These are phyloP conservation scores for Ambrosiella cleistominuta DNA, from an alignment of 2,329 filamentous ascomycete species.

Conservation along the genomic window DNA sequence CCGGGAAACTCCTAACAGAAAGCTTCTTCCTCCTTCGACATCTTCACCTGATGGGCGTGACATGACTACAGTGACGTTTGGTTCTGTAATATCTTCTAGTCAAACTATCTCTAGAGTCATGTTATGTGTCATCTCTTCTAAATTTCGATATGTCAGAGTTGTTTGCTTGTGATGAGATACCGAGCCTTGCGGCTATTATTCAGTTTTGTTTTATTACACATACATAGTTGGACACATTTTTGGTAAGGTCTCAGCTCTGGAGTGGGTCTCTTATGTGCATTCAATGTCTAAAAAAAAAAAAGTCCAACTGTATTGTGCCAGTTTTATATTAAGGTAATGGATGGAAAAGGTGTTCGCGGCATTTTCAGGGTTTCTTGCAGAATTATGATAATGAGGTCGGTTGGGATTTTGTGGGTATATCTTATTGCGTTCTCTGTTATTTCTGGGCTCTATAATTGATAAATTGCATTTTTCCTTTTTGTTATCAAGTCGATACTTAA, in stretches of 20 bases:
- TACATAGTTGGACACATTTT: not conserved
- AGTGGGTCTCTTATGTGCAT: too few relatives aligned
- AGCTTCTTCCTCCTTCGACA: not conserved
- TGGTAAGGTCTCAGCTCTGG: not conserved
- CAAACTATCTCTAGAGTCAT: not conserved
- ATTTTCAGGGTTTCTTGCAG: conserved; percentile 6
- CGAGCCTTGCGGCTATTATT: conserved; percentile 11
- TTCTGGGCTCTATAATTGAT: conserved; percentile 10
- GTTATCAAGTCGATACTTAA: too few relatives aligned
- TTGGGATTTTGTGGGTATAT: conserved; percentile 5
- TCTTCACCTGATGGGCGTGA: not conserved
- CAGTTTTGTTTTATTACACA: conserved; percentile 5
- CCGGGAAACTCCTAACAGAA: not conserved
- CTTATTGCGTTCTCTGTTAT: conserved; percentile 3
- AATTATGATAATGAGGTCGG: conserved; percentile 13
- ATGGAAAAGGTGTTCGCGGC: conserved; percentile 4
- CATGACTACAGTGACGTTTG: not conserved
- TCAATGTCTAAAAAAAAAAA: too few relatives aligned
- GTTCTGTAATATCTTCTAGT: not conserved
- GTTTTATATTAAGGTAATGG: conserved; percentile 1
- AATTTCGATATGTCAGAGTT: conserved; percentile 4
- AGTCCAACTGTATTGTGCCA: not conserved
- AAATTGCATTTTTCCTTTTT: not conserved
- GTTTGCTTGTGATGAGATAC: conserved; percentile 7
- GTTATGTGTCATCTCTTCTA: not conserved